Base-by-base conservation (phyloP, 2,329 filamentous ascomycete species). In the Hymenoscyphus repandus region DNA sequence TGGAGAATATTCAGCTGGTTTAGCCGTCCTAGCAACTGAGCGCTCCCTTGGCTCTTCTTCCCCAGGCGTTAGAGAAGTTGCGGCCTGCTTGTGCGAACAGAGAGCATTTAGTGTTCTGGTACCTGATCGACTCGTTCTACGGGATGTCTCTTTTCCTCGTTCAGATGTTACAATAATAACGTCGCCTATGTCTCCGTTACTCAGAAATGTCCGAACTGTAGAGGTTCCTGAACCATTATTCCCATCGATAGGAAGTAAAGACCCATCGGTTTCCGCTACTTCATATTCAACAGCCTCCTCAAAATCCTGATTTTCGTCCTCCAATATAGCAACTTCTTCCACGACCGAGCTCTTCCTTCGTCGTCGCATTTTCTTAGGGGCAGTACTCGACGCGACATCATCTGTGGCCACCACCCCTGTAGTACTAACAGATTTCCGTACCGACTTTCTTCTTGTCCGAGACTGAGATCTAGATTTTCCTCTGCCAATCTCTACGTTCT, bases 391-490 rank as follows among this genome's bases (percentile, higher is more conserved):
- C 7, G 22, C 22, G 22, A 27, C 22, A 27, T 27, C 22, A 27
- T 27, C 17, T 6, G 17, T 20, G 10, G 13, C 5, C 3, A 11
- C 17, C n/a, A 17, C 38, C 10, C 10, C 13, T 9, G 38, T 5
- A 17, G 17, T 11, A 27, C 13, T 13, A 12, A 15, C n/a, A 17
- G 38, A n/a, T 5, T 59, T 62, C 30, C 51, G 48, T 5, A 52
- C 49, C 12, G 31, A 47, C 12, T 44, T 55, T 41, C 62, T 66
- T 18, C 45, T 53, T 40, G 62, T 60, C 51, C 57, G 60, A 5
- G 62, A 65, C 18, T 57, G 53, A 13, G 64, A 61, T 46, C 55
- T 57, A 20, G 55, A 57, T 47, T 62, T 64, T 15, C 56, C 56
- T 47, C 56, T 53, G 11, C 49, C 42, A 30, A 58, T 46, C 30